A percentile compares a stretch with the other conserved stretches of the same genome.
These are phyloP conservation scores for Cyclotella kingstonii DNA, from an alignment of 108 stramenopile species.

Conservation along the genomic window DNA sequence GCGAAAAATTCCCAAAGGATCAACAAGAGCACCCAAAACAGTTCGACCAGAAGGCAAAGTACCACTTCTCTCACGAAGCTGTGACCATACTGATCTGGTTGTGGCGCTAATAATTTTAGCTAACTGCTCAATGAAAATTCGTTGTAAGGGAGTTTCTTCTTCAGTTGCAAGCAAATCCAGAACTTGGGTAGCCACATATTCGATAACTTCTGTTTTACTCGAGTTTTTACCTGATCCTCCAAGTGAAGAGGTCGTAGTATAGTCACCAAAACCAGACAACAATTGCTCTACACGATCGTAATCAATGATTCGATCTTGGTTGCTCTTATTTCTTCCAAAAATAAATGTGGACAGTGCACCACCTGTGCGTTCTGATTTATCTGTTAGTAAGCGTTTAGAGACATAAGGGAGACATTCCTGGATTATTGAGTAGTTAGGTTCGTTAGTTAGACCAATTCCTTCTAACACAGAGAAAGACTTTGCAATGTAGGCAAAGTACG, in stretches of 20 bases:
- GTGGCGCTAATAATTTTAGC: constrained; percentile 77
- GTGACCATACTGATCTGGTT: constrained; percentile 61
- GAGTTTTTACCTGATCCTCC: constrained; percentile 51
- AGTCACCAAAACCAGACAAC: constrained; percentile 75
- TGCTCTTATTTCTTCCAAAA: constrained; percentile 86
- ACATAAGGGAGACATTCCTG: constrained; percentile 94
- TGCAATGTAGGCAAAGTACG: constrained; percentile 91
- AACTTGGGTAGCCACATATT: constrained; percentile 64
- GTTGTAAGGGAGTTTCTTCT: constrained; percentile 80
- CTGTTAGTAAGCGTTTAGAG: constrained; percentile 86
- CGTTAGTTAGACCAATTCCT: constrained; percentile 91
- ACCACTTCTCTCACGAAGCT: constrained; percentile 64
- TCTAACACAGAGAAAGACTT: constrained; percentile 91
- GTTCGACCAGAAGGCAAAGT: constrained; percentile 70
- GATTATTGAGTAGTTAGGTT: constrained; percentile 91
- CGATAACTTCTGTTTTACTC: constrained; percentile 51
- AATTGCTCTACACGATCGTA: constrained; percentile 81
- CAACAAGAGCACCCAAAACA: constrained; percentile 73
- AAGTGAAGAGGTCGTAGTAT: constrained; percentile 71
- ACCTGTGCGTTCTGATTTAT: constrained; percentile 78
- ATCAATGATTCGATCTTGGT: constrained; percentile 71
- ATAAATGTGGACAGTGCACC: constrained; percentile 89
- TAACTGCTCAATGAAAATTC: constrained; percentile 78
- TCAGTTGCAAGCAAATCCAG: constrained; percentile 75
- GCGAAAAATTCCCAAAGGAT: constrained; percentile 83